phyloP scores from a whole-genome alignment of 2,329 filamentous ascomycete species.

The Penicillium vulpinum region DNA sequence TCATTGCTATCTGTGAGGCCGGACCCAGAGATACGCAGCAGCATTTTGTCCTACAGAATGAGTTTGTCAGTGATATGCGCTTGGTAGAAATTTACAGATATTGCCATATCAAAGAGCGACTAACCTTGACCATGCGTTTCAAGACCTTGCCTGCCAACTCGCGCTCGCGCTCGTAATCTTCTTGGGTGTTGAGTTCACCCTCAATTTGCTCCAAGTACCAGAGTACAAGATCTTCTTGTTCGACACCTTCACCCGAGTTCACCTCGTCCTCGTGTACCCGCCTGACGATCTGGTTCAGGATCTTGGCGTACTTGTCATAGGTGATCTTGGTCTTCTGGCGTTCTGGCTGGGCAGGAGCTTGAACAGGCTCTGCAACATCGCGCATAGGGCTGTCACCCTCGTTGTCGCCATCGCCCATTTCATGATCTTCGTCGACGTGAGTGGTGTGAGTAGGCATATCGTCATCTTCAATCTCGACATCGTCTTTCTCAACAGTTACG shows the following conservation, averaged over 20 bases:
- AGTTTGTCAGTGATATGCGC: not conserved
- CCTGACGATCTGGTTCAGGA: slow-evolving; percentile 81
- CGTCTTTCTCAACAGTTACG: slow-evolving; percentile 96
- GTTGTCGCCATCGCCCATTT: slow-evolving; percentile 50
- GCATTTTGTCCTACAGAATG: slow-evolving; percentile 55
- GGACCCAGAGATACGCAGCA: slow-evolving; percentile 70
- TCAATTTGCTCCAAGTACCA: slow-evolving; percentile 96
- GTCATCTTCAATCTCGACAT: slow-evolving; percentile 88
- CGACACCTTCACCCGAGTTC: slow-evolving; percentile 74
- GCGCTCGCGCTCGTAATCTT: slow-evolving; percentile 76
- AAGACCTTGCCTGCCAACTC: slow-evolving; percentile 78
- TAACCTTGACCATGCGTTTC: slow-evolving; percentile 91
- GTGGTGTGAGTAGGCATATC: slow-evolving; percentile 51
- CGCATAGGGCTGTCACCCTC: slow-evolving; percentile 57
- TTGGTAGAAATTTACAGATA: too few relatives aligned
- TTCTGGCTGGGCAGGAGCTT: slow-evolving; percentile 36
- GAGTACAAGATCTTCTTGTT: slow-evolving; percentile 74
- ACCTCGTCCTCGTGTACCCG: slow-evolving; percentile 81
- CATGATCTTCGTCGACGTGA: slow-evolving; percentile 51
- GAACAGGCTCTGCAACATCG: slow-evolving; percentile 48
- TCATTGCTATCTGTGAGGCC: slow-evolving; percentile 79
- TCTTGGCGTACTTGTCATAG: slow-evolving; percentile 90
- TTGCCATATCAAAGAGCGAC: not conserved
- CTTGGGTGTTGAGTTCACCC: slow-evolving; percentile 74
- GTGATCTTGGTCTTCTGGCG: slow-evolving; percentile 81